Evolutionary conservation across 306 rosid species (phyloP), one percentile per base, ranked within the genome.

Genomic region (Abrus precatorius): DNA sequence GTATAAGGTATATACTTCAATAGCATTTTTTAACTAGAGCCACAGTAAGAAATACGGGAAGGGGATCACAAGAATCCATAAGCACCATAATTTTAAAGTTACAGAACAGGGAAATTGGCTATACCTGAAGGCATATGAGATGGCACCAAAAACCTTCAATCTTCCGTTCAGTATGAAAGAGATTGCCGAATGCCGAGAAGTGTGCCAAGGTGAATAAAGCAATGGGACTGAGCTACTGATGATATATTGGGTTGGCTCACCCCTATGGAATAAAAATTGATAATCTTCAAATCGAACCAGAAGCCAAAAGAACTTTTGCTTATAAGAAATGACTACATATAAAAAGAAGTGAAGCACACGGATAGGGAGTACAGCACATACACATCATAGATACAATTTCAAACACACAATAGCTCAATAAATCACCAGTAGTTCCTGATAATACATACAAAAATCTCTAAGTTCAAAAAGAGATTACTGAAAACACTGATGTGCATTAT

Each of bases 401-500:
- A 53, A 41, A 72, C 68, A 73, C 72, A 72, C 55, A 70, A 77
- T 69, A 57, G 40, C 30, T 59, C 64, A 82, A 71, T 68, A 67
- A 63, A 75, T 56, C 72, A 60, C 60, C 75, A 53, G 60, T 81
- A 47, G 85, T 60, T 87, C 74, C 72, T 76, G 62, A 75, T 82
- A 78, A 56, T 88, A 84, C 88, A 83, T 64, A 75, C 72, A 84
- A 80, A 77, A 83, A 43, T 47, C 74, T 76, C 27, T 2, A 43
- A 69, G 68, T 32, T 70, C 50, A 76, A 80, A 75, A 80, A 59
- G 50, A 54, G 65, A 83, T 44, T 10, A 72, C 78, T 32, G 20
- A 47, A 80, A 69, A 50, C 77, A 78, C 87, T 12, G 69, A 71
- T 73, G 80, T 76, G 80, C 86, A 84, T 64, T 82, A 83, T 85